phyloP scores from a whole-genome alignment of 345 rosid genomes.

The Eucalyptus marginata region DNA sequence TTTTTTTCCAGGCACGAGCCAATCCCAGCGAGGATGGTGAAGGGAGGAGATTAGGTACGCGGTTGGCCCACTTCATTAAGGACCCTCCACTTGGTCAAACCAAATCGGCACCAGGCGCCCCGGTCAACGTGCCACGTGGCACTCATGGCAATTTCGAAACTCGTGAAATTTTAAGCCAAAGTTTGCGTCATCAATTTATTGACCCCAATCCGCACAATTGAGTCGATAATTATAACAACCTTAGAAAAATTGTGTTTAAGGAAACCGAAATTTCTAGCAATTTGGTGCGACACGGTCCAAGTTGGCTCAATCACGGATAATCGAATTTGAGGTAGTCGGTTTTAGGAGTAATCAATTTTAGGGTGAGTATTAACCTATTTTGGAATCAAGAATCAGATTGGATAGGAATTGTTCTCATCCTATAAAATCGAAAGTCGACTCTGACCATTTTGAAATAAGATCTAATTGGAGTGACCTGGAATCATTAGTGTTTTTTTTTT shows the following conservation, averaged over 20 bases:
- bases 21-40: neutral
- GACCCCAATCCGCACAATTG: neutral
- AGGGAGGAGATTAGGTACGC: neutral
- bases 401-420: rapidly evolving
- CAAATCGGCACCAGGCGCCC: neutral
- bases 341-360: rapidly evolving
- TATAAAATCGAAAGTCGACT: rapidly evolving
- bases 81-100: neutral
- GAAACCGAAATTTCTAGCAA: neutral
- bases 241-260: neutral
- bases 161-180: neutral
- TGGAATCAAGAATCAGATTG: rapidly evolving
- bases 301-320: neutral
- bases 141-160: rapidly evolving
- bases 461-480: rapidly evolving
- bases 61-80: neutral
- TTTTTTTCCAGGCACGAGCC: neutral
- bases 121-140: neutral
- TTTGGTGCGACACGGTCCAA: neutral
- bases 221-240: neutral
- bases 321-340: rapidly evolving
- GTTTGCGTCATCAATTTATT: neutral
- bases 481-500: too few species aligned
- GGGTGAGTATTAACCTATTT: rapidly evolving
- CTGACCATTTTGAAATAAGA: too few species aligned